Conservation (phyloP, 2,329 filamentous ascomycete genomes). For the Penicillium hesseltinei region DNA sequence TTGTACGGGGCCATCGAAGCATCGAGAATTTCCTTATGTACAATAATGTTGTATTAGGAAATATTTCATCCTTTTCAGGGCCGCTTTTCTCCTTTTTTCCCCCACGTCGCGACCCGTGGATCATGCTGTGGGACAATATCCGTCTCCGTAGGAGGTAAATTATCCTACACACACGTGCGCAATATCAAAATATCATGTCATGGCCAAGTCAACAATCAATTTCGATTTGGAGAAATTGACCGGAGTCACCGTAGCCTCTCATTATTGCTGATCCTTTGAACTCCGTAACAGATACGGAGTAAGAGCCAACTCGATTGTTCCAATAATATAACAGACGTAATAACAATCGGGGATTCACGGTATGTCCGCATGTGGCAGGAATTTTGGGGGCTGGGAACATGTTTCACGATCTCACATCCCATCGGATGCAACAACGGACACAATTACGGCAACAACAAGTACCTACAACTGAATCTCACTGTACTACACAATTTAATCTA, state of each 20-base stretch:
- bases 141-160: background rate
- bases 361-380: background rate
- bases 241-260: background rate
- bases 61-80: background rate
- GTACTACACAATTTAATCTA: background rate
- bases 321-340: background rate
- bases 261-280: background rate
- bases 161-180: background rate
- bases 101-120: conserved; percentile 21
- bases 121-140: background rate
- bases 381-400: background rate
- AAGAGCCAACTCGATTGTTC: background rate
- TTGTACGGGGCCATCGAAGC: conserved; percentile 5
- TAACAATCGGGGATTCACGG: background rate
- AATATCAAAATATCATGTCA: background rate
- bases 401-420: background rate
- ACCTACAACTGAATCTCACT: background rate
- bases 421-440: background rate
- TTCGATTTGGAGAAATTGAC: background rate
- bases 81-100: background rate
- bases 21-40: conserved; percentile 6
- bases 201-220: background rate
- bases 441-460: background rate
- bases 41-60: background rate
- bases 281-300: background rate